Evolutionary conservation across 2,329 filamentous ascomycete genomes (phyloP).

Genomic region (Alternaria sp.): DNA sequence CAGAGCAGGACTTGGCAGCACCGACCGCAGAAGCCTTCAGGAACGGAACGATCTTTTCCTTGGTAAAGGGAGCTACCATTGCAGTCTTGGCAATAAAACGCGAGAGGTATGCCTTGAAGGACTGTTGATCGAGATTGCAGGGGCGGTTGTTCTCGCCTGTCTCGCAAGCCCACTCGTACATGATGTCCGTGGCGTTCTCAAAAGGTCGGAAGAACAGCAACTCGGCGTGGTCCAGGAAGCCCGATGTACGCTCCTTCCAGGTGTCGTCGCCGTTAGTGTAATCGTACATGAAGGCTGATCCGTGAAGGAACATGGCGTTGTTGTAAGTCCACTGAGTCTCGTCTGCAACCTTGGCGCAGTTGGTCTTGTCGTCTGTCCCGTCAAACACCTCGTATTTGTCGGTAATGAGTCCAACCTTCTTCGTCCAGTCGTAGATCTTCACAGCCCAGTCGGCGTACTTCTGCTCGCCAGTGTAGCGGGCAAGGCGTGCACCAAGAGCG

Average conservation of each 20-base stretch:
- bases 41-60: conserved; percentile 48
- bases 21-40: conserved; percentile 54
- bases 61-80: conserved; percentile 55
- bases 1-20: conserved; percentile 56
- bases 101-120: conserved; percentile 78
- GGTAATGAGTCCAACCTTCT: conserved; percentile 60
- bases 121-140: conserved; percentile 76
- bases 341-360: conserved; percentile 61
- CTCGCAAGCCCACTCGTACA: conserved; percentile 76
- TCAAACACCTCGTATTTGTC: conserved; percentile 63
- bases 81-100: conserved; percentile 67
- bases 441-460: conserved; percentile 68
- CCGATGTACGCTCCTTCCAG: conserved; percentile 69
- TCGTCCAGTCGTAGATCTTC: conserved; percentile 69
- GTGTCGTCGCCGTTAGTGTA: conserved; percentile 52
- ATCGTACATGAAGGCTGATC: conserved; percentile 67
- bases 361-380: conserved; percentile 60
- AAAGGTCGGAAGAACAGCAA: conserved; percentile 63
- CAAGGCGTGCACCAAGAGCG: conserved; percentile 79
- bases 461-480: conserved; percentile 72
- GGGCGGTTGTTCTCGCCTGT: conserved; percentile 48
- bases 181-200: conserved; percentile 61
- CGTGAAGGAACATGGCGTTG: conserved; percentile 63
- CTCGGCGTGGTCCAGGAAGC: conserved; percentile 63
- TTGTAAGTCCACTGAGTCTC: conserved; percentile 68